Conservation (phyloP, 257 asterid genomes). For the Eustoma russellianum region DNA sequence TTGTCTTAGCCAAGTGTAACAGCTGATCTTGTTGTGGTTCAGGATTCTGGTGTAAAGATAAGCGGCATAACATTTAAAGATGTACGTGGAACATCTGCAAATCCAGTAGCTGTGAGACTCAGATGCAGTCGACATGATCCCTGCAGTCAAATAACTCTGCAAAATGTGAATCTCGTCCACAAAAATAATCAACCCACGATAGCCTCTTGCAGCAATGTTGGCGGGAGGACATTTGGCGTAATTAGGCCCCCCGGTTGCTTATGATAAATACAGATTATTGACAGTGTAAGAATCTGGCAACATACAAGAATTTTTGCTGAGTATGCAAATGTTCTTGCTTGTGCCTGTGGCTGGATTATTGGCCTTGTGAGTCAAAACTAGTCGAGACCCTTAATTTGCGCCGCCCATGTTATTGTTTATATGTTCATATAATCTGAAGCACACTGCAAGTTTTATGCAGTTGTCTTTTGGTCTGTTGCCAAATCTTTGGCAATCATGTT, state of each 20-base stretch:
- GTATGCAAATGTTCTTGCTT: too few relatives aligned
- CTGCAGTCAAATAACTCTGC: constrained; percentile 47
- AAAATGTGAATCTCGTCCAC: constrained; percentile 41
- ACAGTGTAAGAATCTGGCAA: too few relatives aligned
- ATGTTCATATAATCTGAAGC: too few relatives aligned
- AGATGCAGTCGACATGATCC: constrained; percentile 58
- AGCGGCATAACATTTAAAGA: constrained; percentile 42
- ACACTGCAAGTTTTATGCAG: too few relatives aligned
- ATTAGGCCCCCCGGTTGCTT: constrained; percentile 4
- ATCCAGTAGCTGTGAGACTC: constrained; percentile 59
- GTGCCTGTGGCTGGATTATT: too few relatives aligned
- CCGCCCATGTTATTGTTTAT: too few relatives aligned
- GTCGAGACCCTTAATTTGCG: too few relatives aligned
- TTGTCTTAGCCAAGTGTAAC: too few relatives aligned
- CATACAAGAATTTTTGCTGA: too few relatives aligned
- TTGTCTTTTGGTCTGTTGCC: too few relatives aligned
- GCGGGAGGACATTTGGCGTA: constrained; percentile 1
- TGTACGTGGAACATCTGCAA: constrained; percentile 60
- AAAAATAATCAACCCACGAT: not conserved
- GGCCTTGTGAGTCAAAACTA: too few relatives aligned
- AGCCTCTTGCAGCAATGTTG: constrained; percentile 1
- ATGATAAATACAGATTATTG: not conserved
- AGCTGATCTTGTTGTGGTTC: not conserved
- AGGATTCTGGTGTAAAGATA: constrained; percentile 61
- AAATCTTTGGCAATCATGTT: too few relatives aligned